Conservation (phyloP, 441 rosid genomes). For the Populus trichocarpa region DNA sequence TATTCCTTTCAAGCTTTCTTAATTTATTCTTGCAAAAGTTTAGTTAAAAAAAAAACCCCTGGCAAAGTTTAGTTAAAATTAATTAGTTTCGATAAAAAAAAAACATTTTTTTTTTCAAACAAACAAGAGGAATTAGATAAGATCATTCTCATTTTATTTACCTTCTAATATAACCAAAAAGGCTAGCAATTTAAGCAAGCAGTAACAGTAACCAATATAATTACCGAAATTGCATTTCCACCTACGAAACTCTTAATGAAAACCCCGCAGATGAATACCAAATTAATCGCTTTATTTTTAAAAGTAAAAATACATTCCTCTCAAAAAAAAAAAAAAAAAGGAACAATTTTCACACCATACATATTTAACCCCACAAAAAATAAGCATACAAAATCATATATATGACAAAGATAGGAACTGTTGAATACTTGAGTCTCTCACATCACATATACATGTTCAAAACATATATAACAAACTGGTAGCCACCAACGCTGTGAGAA, state of each 20-base stretch:
- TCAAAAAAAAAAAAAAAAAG: not conserved
- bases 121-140: no score
- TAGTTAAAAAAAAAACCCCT: no score
- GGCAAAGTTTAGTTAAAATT: no score
- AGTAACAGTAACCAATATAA: not conserved
- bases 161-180: no score
- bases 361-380: not conserved
- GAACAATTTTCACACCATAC: not conserved
- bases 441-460: not conserved
- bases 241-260: not conserved
- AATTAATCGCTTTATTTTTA: not conserved
- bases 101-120: no score
- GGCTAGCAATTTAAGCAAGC: no score
- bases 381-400: slow-evolving; percentile 1
- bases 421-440: not conserved
- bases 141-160: no score
- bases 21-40: no score
- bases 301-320: not conserved
- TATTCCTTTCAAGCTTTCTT: no score
- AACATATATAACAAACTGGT: slow-evolving; percentile 9
- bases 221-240: no score
- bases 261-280: not conserved
- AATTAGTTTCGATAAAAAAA: no score
- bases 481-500: slow-evolving; percentile 19
- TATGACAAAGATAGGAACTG: not conserved